Evolutionary conservation across 2,329 filamentous ascomycete genomes (phyloP).

Genomic region (Aspergillus pseudotamarii): DNA sequence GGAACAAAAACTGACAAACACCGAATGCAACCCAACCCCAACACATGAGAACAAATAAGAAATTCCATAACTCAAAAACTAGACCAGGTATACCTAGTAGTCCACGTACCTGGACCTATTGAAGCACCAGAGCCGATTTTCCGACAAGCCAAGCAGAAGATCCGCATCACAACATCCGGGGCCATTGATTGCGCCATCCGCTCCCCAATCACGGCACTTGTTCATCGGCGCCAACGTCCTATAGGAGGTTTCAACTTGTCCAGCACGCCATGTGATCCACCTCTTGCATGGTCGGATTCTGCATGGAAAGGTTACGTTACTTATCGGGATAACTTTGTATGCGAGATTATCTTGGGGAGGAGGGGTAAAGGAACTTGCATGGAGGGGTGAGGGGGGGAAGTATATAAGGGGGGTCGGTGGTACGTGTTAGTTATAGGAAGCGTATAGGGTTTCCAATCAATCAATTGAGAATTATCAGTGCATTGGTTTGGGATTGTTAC

Average conservation of each 20-base stretch:
- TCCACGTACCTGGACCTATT: too few species aligned
- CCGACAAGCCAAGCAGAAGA: neutral
- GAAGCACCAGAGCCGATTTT: too few species aligned
- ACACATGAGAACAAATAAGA: too few species aligned
- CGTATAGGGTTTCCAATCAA: neutral
- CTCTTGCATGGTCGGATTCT: slow-evolving; percentile 22
- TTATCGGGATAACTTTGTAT: neutral
- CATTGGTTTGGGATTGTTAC: slow-evolving; percentile 14
- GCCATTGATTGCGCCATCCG: slow-evolving; percentile 33
- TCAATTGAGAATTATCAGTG: slow-evolving; percentile 29
- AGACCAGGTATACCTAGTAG: too few species aligned
- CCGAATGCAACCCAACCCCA: too few species aligned
- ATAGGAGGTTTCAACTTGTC: slow-evolving; percentile 13
- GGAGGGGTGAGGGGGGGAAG: neutral
- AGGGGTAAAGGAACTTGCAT: neutral
- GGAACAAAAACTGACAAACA: too few species aligned
- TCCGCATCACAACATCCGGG: slow-evolving; percentile 5
- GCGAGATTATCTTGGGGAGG: neutral
- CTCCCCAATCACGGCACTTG: slow-evolving; percentile 12
- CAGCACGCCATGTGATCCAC: slow-evolving; percentile 36
- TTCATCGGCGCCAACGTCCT: slow-evolving; percentile 12
- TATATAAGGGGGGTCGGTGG: neutral
- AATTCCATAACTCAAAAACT: too few species aligned
- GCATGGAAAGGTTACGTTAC: neutral
- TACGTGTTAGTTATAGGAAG: neutral